phyloP scores from a whole-genome alignment of 2,329 filamentous ascomycete genomes.

The Dryadomyces quercivorus region DNA sequence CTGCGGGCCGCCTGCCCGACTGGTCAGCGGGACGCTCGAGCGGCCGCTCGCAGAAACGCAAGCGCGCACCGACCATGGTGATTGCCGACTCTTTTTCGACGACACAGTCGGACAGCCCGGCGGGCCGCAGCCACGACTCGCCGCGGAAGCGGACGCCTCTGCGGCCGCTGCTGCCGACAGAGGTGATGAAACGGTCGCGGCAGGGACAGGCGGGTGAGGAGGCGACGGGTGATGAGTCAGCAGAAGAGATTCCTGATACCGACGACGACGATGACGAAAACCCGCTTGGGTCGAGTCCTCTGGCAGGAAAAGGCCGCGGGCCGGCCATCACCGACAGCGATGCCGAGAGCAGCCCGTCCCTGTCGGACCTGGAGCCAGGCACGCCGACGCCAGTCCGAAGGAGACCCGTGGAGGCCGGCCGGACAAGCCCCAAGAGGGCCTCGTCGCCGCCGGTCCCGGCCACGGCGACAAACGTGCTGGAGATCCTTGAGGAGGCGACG shows the following conservation, averaged over 20 bases:
- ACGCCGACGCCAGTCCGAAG: slow-evolving; percentile 13
- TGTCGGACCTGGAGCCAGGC: slow-evolving; percentile 14
- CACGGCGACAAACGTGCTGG: neutral
- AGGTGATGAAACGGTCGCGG: neutral
- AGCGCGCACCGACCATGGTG: neutral
- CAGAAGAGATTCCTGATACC: slow-evolving; percentile 35
- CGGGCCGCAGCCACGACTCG: too few species aligned
- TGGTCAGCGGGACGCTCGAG: neutral
- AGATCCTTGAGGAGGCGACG: neutral
- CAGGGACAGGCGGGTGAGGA: neutral
- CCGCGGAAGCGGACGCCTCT: neutral
- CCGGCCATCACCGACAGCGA: neutral
- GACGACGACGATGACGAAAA: slow-evolving; percentile 27
- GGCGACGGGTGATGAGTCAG: neutral
- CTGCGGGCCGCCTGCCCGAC: neutral
- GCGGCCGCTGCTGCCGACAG: too few species aligned
- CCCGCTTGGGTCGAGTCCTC: neutral
- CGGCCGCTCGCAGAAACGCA: neutral
- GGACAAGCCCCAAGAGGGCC: too few species aligned
- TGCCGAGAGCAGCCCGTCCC: neutral
- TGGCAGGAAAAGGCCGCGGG: neutral
- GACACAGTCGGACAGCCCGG: neutral
- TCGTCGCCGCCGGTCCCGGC: neutral
- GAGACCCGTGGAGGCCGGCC: neutral
- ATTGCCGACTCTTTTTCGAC: neutral